These are phyloP conservation scores for Porodaedalea pini DNA, from an alignment of 1,284 basidiomycete species.

Conservation along the genomic window DNA sequence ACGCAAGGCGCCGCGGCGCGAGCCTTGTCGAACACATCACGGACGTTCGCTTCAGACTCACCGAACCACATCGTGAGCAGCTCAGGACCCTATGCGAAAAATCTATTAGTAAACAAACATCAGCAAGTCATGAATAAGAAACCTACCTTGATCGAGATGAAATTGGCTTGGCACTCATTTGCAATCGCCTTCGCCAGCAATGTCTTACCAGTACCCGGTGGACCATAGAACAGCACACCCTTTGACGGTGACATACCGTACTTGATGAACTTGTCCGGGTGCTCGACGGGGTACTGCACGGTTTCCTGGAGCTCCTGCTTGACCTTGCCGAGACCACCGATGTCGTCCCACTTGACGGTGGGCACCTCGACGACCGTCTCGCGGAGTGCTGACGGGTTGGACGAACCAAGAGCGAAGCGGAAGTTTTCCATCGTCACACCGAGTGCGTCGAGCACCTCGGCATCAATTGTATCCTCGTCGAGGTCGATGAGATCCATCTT, in stretches of 20 bases:
- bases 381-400: conserved; percentile 94
- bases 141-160: conserved; percentile 86
- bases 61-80: conserved; percentile 99
- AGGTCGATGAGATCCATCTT: conserved; percentile 97
- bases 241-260: conserved; percentile 99
- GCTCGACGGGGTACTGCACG: conserved; percentile 99
- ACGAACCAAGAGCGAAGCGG: conserved; percentile 91
- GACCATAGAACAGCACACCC: conserved; percentile 97
- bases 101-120: conserved; percentile 22
- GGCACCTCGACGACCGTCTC: conserved; percentile 96
- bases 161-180: conserved; percentile 99
- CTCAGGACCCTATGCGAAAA: conserved; percentile 77
- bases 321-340: conserved; percentile 99
- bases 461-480: conserved; percentile 94
- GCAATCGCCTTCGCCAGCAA: conserved; percentile 96
- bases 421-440: conserved; percentile 99
- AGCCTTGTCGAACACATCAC: conserved; percentile 99
- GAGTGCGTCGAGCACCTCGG: conserved; percentile 92
- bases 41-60: conserved; percentile 99
- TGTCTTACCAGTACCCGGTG: conserved; percentile 96
- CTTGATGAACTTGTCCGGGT: conserved; percentile 99
- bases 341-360: conserved; percentile 97
- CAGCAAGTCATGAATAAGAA: not conserved
- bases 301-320: conserved; percentile 99
- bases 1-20: conserved; percentile 98